Percentiles rank a stretch among this genome's conserved stretches.
Conservation (phyloP, 371 early-diverging fungal species). For the Circinella umbellata region DNA sequence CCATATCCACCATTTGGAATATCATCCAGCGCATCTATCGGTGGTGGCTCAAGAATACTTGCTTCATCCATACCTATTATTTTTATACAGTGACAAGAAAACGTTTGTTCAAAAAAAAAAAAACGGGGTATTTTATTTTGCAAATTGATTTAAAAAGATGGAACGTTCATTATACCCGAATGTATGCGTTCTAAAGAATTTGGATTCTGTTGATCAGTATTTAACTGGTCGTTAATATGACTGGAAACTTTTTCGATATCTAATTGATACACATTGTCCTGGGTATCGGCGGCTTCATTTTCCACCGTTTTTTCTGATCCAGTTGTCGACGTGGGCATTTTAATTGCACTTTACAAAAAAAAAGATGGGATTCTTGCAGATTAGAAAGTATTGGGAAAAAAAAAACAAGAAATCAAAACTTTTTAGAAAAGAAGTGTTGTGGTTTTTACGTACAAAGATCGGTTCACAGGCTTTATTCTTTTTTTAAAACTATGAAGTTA, state of each 20-base stretch:
- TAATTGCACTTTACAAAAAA: no score
- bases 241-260: neutral
- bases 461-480: no score
- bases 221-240: neutral
- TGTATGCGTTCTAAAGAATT: neutral
- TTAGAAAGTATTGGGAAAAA: no score
- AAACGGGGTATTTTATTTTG: neutral
- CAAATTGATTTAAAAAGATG: neutral
- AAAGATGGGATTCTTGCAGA: no score
- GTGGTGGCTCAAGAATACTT: neutral
- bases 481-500: no score
- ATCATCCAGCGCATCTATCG: neutral
- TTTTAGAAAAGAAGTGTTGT: no score
- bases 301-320: no score
- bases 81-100: neutral
- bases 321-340: no score
- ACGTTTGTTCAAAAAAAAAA: neutral
- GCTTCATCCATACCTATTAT: neutral
- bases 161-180: neutral
- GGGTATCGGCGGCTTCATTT: no score
- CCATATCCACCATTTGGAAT: neutral
- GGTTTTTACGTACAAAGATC: no score
- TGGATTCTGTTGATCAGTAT: neutral
- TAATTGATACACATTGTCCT: neutral
- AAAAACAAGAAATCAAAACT: no score